These are phyloP conservation scores for Solanum hybrid DNA, from an alignment of 305 asterid species.

Conservation along the genomic window DNA sequence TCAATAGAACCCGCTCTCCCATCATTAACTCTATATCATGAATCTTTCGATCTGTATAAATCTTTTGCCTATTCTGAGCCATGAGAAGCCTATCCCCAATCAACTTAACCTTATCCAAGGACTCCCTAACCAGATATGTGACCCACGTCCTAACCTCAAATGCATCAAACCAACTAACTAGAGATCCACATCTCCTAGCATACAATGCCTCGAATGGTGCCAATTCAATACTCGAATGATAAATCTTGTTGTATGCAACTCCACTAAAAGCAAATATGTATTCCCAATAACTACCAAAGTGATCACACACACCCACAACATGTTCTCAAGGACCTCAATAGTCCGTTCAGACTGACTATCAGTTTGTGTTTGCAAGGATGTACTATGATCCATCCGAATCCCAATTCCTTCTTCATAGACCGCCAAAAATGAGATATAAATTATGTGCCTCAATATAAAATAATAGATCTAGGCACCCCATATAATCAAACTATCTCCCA, in stretches of 20 bases:
- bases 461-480: background rate
- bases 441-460: background rate
- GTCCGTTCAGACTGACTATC: background rate
- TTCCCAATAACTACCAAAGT: background rate
- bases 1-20: background rate
- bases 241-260: background rate
- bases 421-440: background rate
- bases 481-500: background rate
- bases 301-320: background rate
- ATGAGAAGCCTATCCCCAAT: background rate
- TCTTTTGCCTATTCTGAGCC: background rate
- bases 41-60: background rate
- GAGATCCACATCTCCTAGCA: background rate
- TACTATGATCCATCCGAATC: background rate
- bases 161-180: background rate
- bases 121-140: background rate
- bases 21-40: background rate
- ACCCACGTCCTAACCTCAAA: background rate
- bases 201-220: background rate
- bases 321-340: background rate
- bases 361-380: background rate
- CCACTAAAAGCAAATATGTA: background rate
- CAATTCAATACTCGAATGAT: background rate
- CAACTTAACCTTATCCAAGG: background rate
- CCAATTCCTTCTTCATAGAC: background rate